Conservation (phyloP, 805 yeast species). For the Zygosaccharomyces pseudorouxii region DNA sequence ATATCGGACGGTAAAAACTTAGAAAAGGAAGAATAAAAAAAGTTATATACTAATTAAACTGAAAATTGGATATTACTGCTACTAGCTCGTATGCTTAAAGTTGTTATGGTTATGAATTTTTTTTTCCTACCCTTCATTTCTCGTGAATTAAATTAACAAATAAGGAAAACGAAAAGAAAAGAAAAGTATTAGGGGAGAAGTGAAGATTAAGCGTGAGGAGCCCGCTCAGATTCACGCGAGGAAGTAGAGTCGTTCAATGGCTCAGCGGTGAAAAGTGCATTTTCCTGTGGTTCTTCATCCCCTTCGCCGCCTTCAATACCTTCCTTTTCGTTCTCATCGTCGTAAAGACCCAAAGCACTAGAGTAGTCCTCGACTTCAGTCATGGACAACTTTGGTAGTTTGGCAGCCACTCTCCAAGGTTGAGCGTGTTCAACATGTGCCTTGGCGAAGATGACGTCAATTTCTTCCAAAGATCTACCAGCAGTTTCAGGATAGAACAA, state of each 20-base stretch:
- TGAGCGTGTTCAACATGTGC: slow-evolving; percentile 49
- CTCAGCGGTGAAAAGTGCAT: slow-evolving; percentile 5
- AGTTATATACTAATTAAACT: no score
- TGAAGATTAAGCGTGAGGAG: slow-evolving; percentile 5
- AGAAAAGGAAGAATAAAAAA: no score
- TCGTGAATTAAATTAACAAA: not conserved
- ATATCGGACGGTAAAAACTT: no score
- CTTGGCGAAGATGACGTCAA: slow-evolving; percentile 54
- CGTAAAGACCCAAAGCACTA: slow-evolving; percentile 51
- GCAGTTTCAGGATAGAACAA: slow-evolving; percentile 75
- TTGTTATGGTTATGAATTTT: no score
- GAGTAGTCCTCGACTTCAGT: slow-evolving; percentile 60
- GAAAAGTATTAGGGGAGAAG: not conserved
- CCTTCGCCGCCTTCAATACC: slow-evolving; percentile 21
- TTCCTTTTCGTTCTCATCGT: slow-evolving; percentile 37
- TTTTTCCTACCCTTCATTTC: no score
- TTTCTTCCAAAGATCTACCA: slow-evolving; percentile 69
- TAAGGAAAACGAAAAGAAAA: not conserved
- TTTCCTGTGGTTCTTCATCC: slow-evolving; percentile 14
- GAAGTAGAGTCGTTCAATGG: slow-evolving; percentile 1
- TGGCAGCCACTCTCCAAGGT: slow-evolving; percentile 60
- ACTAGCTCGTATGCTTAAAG: no score
- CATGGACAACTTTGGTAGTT: slow-evolving; percentile 52
- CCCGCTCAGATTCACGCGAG: slow-evolving; percentile 7
- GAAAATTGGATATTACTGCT: no score